These are phyloP conservation scores for Populus euphratica DNA, from an alignment of 345 rosid species.

Conservation along the genomic window DNA sequence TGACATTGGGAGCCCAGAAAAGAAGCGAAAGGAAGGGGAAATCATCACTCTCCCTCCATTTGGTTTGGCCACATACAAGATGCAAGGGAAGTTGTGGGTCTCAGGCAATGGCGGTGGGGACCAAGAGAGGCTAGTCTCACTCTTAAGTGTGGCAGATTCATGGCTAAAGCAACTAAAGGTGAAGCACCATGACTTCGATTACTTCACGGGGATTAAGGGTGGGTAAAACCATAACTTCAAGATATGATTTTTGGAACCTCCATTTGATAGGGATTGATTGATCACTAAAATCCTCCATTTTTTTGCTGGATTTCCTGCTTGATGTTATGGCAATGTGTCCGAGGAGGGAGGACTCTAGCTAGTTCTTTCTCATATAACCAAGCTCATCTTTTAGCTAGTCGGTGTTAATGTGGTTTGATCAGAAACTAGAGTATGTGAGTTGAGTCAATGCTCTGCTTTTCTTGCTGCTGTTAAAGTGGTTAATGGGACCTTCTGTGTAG, in stretches of 20 bases:
- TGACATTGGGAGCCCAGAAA: slow-evolving; percentile 38
- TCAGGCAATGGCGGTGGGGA: slow-evolving; percentile 70
- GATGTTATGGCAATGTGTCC: neutral
- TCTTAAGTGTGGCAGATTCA: slow-evolving; percentile 90
- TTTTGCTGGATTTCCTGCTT: slow-evolving; percentile 5
- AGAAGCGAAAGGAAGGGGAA: slow-evolving; percentile 65
- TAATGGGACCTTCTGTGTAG: slow-evolving; percentile 5
- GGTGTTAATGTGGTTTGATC: slow-evolving; percentile 9
- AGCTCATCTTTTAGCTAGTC: slow-evolving; percentile 2
- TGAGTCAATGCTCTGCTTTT: slow-evolving; percentile 6
- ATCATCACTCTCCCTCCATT: slow-evolving; percentile 65
- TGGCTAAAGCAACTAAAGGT: slow-evolving; percentile 96
- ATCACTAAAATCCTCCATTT: slow-evolving; percentile 8
- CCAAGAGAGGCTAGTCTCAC: slow-evolving; percentile 76
- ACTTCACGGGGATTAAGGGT: slow-evolving; percentile 69
- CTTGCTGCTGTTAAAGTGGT: slow-evolving; percentile 7
- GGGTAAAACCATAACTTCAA: slow-evolving; percentile 35
- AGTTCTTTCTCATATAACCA: slow-evolving; percentile 8
- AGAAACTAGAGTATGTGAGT: slow-evolving; percentile 11
- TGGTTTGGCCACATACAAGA: slow-evolving; percentile 97
- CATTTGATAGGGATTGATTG: slow-evolving; percentile 5
- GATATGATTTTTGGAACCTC: neutral
- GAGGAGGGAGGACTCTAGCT: slow-evolving; percentile 19
- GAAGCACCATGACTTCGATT: slow-evolving; percentile 95
- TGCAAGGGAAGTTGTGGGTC: slow-evolving; percentile 96